Evolutionary conservation across 2,329 filamentous ascomycete species (phyloP), one percentile per base, ranked within the genome.

Genomic region (Ceratocystis papillata): DNA sequence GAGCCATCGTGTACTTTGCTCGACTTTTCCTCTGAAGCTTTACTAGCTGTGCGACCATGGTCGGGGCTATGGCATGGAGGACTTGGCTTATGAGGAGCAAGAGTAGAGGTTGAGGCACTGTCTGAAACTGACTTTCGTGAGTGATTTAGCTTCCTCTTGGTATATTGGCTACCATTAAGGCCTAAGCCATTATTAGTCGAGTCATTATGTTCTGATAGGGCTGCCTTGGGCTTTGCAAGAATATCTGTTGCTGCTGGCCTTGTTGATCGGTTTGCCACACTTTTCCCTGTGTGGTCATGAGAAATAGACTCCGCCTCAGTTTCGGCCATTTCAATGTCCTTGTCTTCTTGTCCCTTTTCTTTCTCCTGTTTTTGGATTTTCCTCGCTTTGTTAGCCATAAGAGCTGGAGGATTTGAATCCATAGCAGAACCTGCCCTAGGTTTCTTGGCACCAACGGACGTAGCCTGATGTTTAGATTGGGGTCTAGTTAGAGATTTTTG

Each of bases 301-400:
- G 25, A 8, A 12, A 25, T 25, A 53, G 20, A 12, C 12, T 53
- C 48, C 8, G 5, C 10, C 48, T 28, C 48, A 5, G 48, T 3
- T 53, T 25, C n/a, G 12, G 48, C 6, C 20, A 25, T 25, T 8
- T 22, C 20, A 22, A 53, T 7, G 25, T 53, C 20, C 4, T 10
- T 5, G 0, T 53, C 48, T 25, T 53, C 48, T 67, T 46, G 70
- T 69, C 46, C 69, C 66, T 70, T 72, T 37, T 67, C 64, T 20
- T 55, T 65, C 12, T 68, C 65, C 12, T 37, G 55, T 17, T 25
- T 60, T 17, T 60, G 55, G 4, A n/a, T n/a, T 41, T 41, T 25
- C 12, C 22, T 25, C 15, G 37, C 57, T 46, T 65, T 62, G 25
- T 66, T 55, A 6, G 68, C 25, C 30, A 44, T 63, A 41, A 65